Conservation (phyloP, 371 early-diverging fungal species). For the Smittium culicis region DNA sequence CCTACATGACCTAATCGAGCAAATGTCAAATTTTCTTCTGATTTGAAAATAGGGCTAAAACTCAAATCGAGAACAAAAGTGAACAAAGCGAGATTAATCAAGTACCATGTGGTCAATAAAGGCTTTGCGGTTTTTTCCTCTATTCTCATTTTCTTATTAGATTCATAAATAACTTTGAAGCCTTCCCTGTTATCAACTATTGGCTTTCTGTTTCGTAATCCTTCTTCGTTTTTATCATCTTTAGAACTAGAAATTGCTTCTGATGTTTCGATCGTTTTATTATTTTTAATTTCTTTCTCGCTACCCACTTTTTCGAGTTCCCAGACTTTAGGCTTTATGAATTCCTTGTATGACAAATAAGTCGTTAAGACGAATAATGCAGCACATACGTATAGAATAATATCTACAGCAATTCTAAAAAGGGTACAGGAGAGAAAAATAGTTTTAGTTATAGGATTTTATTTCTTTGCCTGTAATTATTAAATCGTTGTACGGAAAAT, state of each 20-base stretch:
- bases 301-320: not conserved
- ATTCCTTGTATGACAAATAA: not conserved
- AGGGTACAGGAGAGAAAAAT: not conserved
- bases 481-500: too few species aligned
- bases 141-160: not conserved
- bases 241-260: not conserved
- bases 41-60: slow-evolving; percentile 22
- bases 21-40: slow-evolving; percentile 18
- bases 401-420: not conserved
- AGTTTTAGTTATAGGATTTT: too few species aligned
- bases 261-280: too few species aligned
- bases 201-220: not conserved
- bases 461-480: too few species aligned
- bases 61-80: slow-evolving; percentile 30
- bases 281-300: not conserved
- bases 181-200: not conserved
- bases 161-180: not conserved
- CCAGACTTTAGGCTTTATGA: not conserved
- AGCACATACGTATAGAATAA: not conserved
- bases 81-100: slow-evolving; percentile 18
- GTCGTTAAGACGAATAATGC: not conserved
- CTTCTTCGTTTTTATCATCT: not conserved
- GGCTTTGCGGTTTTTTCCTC: not conserved
- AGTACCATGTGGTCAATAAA: slow-evolving; percentile 9
- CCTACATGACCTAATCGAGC: slow-evolving; percentile 24